A percentile compares a stretch with the other conserved stretches of the same genome.
Evolutionary conservation across 2,329 filamentous ascomycete genomes (phyloP).

Genomic region (Lasiodiplodia citricola): DNA sequence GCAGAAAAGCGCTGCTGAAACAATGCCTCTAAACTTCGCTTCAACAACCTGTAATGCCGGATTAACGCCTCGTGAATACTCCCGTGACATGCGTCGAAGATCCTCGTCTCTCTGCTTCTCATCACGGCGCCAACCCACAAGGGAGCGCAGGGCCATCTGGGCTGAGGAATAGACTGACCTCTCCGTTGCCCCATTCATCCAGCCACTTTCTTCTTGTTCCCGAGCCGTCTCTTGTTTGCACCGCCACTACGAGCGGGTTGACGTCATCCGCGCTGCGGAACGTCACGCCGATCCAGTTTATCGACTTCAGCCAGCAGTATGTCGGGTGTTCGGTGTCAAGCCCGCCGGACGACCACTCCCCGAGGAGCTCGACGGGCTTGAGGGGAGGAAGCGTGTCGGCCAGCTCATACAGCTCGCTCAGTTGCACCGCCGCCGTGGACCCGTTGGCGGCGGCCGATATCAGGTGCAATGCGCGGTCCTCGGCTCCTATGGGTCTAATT

Average conservation of each 20-base stretch:
- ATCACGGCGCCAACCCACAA: no score
- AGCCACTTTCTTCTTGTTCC: not conserved
- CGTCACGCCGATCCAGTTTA: slow-evolving; percentile 42
- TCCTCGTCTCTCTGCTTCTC: no score
- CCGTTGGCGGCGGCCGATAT: no score
- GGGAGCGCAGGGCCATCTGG: no score
- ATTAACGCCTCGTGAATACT: not conserved
- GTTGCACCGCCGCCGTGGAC: no score
- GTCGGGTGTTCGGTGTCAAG: slow-evolving; percentile 36
- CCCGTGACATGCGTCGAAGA: no score
- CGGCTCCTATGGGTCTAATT: no score
- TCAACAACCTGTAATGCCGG: slow-evolving; percentile 24
- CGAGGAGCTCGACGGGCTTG: slow-evolving; percentile 30
- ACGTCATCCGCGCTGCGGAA: slow-evolving; percentile 39
- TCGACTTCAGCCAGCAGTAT: slow-evolving; percentile 31
- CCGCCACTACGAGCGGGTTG: slow-evolving; percentile 36
- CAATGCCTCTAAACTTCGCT: slow-evolving; percentile 33
- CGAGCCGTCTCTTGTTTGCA: not conserved
- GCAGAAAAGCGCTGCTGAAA: slow-evolving; percentile 39
- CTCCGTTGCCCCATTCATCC: not conserved
- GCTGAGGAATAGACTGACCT: not conserved
- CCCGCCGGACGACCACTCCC: slow-evolving; percentile 37
- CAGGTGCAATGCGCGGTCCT: no score
- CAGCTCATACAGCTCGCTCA: slow-evolving; percentile 25
- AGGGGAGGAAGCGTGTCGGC: slow-evolving; percentile 5